Evolutionary conservation across 2,329 filamentous ascomycete genomes (phyloP), one percentile per base, ranked within the genome.

Genomic region (Fusarium citri): DNA sequence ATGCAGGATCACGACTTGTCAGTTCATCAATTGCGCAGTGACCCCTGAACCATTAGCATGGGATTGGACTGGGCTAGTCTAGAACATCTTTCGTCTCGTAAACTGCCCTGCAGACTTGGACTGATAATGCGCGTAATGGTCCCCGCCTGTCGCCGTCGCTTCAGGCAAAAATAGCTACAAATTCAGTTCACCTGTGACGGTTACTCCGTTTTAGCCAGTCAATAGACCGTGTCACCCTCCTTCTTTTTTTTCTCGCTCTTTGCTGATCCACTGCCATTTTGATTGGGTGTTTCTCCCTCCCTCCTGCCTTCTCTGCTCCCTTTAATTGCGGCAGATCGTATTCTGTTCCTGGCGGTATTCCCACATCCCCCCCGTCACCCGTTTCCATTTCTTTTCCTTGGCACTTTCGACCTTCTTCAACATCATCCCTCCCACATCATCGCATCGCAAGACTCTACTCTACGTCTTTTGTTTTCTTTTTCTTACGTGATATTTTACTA

Each of bases 311-410:
- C 23, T 42, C 58, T 34, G 20, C 64, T 65, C 55, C 68, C 56
- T 62, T 69, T 66, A 60, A 64, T 72, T 71, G 63, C 63, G 55
- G 47, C 47, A 45, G 61, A 37, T 65, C 26, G 41, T 53, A 53
- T 53, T 53, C 49, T 53, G 48, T 61, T 20, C 58, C 49, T 49
- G 45, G 22, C 50, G 22, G 59, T 63, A 63, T 63, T 63, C 60
- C 55, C 54, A 59, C 25, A 62, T 58, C 58, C 43, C 59, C 68
- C 64, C 66, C 66, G 45, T 65, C 64, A 20, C 59, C 65, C 49
- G 66, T 74, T 63, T 55, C 62, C 55, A 55, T 66, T 66, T 66
- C 61, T 55, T 66, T 71, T 73, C 65, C 72, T 73, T 74, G 72
- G 70, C 72, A 71, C 67, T 62, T 71, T 70, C 34, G 46, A 57